Evolutionary conservation across 768 basidiomycete species (phyloP).

Genomic region (Tulasnella sp.): DNA sequence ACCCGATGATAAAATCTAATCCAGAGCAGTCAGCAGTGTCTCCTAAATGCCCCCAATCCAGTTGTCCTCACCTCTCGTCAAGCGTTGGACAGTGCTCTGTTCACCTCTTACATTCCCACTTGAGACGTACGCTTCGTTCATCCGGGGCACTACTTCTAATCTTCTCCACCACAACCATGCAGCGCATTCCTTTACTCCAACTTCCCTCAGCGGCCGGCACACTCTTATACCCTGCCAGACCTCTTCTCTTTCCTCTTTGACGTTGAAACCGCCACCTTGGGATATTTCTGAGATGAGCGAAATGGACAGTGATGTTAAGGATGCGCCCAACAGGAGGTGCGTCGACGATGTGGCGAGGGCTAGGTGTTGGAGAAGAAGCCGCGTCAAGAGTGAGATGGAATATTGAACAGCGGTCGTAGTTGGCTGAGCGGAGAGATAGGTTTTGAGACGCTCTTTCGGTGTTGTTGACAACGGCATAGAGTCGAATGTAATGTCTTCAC

Average conservation of each 20-base stretch:
- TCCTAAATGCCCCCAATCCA: background rate
- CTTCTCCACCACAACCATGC: constrained; percentile 72
- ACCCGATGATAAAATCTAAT: constrained; percentile 70
- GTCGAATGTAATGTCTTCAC: background rate
- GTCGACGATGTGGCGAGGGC: constrained; percentile 58
- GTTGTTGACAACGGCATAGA: constrained; percentile 26
- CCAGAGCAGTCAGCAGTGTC: background rate
- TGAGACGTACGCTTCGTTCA: background rate
- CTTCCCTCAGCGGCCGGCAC: constrained; percentile 63
- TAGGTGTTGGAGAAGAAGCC: constrained; percentile 67
- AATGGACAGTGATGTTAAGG: constrained; percentile 72
- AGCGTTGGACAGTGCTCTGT: constrained; percentile 52
- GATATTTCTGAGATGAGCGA: constrained; percentile 68
- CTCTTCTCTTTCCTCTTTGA: constrained; percentile 66
- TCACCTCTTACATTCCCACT: constrained; percentile 11
- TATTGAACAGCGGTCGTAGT: constrained; percentile 65
- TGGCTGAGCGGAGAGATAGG: constrained; percentile 62
- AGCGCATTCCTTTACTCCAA: constrained; percentile 74
- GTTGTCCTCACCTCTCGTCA: constrained; percentile 60
- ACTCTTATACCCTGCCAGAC: constrained; percentile 60
- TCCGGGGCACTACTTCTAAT: constrained; percentile 42
- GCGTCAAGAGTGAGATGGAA: constrained; percentile 55
- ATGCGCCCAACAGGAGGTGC: constrained; percentile 73
- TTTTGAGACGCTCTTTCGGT: constrained; percentile 39
- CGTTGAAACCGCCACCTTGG: constrained; percentile 69